Conservation (phyloP, 805 yeast species). For the Metschnikowia orientalis region DNA sequence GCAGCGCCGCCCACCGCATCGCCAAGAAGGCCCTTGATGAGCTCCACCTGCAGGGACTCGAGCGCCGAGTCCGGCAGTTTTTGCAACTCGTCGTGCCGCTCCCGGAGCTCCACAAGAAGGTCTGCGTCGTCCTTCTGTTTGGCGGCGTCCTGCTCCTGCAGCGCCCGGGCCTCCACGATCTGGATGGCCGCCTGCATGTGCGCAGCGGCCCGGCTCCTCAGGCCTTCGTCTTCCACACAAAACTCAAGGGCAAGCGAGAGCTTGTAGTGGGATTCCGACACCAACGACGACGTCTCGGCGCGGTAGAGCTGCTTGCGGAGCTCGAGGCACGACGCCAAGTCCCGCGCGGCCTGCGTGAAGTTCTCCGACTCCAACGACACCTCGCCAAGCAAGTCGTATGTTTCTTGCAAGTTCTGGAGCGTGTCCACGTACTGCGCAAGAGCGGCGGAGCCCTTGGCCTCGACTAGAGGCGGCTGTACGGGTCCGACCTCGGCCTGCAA, state of each 20-base stretch:
- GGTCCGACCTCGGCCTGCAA: slow-evolving; percentile 5
- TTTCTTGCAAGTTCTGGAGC: slow-evolving; percentile 60
- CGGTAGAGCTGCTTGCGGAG: slow-evolving; percentile 49
- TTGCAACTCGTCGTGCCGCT: slow-evolving; percentile 51
- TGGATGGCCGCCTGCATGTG: slow-evolving; percentile 52
- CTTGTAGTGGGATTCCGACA: slow-evolving; percentile 79
- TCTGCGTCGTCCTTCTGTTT: slow-evolving; percentile 43
- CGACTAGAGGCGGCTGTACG: slow-evolving; percentile 25
- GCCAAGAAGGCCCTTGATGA: slow-evolving; percentile 56
- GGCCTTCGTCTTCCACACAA: slow-evolving; percentile 46
- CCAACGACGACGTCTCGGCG: slow-evolving; percentile 47
- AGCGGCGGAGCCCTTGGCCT: slow-evolving; percentile 28
- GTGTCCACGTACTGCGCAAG: slow-evolving; percentile 31
- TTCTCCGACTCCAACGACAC: slow-evolving; percentile 87
- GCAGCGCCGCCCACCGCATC: slow-evolving; percentile 27
- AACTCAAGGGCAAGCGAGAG: slow-evolving; percentile 76
- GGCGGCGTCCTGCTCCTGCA: slow-evolving; percentile 35
- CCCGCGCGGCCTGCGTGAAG: slow-evolving; percentile 71
- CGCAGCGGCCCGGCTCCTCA: slow-evolving; percentile 48
- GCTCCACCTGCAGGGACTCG: slow-evolving; percentile 47
- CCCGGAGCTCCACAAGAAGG: slow-evolving; percentile 51
- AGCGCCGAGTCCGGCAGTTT: slow-evolving; percentile 48
- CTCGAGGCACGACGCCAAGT: slow-evolving; percentile 55
- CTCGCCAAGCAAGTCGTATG: slow-evolving; percentile 80
- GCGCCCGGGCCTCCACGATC: slow-evolving; percentile 36